Evolutionary conservation across 148 eudicot genomes (phyloP).

Genomic region (Rhododendron griersonianum): DNA sequence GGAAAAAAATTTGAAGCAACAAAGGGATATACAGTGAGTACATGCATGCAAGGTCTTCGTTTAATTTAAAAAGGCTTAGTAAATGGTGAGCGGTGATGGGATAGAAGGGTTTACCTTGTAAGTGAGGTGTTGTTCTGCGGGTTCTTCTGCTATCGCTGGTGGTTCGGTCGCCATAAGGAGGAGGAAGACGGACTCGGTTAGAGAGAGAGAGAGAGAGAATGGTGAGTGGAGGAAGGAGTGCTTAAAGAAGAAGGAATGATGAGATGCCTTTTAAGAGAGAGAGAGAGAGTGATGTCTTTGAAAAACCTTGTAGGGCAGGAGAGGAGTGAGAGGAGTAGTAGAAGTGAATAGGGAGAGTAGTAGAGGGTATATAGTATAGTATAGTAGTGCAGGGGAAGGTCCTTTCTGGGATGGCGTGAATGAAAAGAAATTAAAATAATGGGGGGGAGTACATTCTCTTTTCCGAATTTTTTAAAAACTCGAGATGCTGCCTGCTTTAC

Average conservation of each 20-base stretch:
- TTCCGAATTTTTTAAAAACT: background rate
- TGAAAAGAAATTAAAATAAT: background rate
- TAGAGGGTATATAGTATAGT: background rate
- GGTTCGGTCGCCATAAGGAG: constrained; percentile 29
- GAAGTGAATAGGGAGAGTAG: background rate
- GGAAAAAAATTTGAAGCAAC: background rate
- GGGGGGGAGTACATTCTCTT: background rate
- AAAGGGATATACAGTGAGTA: background rate
- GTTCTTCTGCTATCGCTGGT: constrained; percentile 6
- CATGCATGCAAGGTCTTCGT: background rate
- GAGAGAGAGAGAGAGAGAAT: background rate
- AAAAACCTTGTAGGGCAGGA: background rate
- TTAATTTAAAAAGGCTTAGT: background rate
- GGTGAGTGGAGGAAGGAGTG: background rate
- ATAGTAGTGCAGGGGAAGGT: background rate
- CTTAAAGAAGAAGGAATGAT: background rate
- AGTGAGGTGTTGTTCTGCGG: constrained; percentile 7
- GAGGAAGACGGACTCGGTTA: background rate
- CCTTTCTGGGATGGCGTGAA: background rate
- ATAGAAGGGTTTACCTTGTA: constrained; percentile 27
- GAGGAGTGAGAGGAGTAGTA: background rate
- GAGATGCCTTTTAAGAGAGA: constrained; percentile 2
- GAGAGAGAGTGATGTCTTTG: background rate
- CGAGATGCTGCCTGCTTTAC: background rate
- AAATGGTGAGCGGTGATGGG: background rate